Conservation (phyloP, 1,284 basidiomycete genomes). For the Serendipita sp. region DNA sequence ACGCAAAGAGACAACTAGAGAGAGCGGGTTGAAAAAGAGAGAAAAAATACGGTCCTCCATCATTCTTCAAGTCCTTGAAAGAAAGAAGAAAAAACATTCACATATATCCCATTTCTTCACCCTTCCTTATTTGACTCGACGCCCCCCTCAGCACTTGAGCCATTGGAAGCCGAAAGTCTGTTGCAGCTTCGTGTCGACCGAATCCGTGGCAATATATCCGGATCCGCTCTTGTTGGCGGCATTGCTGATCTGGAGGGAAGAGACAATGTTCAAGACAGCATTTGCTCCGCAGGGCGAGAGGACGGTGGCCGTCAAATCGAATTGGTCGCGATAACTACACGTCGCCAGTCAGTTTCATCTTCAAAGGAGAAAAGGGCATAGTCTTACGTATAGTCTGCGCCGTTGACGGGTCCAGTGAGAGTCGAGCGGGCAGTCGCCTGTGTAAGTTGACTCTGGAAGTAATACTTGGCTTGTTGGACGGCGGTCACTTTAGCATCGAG, state of each 20-base stretch:
- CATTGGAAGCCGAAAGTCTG: background rate
- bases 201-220: conserved; percentile 5
- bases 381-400: background rate
- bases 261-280: background rate
- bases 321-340: background rate
- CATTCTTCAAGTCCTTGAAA: no score
- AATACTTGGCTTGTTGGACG: background rate
- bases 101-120: no score
- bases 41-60: no score
- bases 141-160: background rate
- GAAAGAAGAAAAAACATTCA: no score
- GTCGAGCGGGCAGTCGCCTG: conserved; percentile 1
- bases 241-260: background rate
- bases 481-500: background rate
- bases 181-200: background rate
- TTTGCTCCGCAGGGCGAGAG: background rate
- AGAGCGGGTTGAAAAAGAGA: no score
- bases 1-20: no score
- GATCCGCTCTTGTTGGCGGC: background rate
- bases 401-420: background rate
- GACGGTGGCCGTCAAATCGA: background rate
- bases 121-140: no score
- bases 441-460: background rate
- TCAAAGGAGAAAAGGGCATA: background rate
- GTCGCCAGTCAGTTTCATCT: no score